Evolutionary conservation across 768 basidiomycete genomes (phyloP).

Genomic region (Lactifluus piperatus): DNA sequence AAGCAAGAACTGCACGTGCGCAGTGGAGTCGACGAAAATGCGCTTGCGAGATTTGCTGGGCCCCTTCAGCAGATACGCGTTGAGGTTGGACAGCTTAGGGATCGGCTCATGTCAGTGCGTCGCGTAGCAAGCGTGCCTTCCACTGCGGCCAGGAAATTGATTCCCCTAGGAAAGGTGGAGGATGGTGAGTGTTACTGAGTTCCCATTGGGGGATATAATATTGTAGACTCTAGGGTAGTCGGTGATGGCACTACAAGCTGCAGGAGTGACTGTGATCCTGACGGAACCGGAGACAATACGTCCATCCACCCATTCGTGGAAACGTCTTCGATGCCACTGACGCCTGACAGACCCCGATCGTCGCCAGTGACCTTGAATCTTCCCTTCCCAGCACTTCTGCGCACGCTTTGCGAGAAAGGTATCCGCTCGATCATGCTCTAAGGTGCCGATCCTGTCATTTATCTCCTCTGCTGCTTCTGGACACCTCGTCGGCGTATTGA

Average conservation of each 20-base stretch:
- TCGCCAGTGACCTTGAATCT: slow-evolving; percentile 29
- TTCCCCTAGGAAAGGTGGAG: too few species aligned
- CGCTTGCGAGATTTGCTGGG: too few species aligned
- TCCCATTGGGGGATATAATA: too few species aligned
- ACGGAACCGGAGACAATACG: slow-evolving; percentile 29
- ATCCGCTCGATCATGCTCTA: slow-evolving; percentile 88
- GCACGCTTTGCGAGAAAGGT: slow-evolving; percentile 42
- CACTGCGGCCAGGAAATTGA: too few species aligned
- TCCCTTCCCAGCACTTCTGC: slow-evolving; percentile 43
- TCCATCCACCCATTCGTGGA: slow-evolving; percentile 29
- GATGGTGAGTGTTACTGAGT: too few species aligned
- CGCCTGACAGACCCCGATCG: slow-evolving; percentile 7
- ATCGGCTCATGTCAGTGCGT: too few species aligned
- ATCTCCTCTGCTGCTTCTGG: slow-evolving; percentile 27
- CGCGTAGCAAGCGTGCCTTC: too few species aligned
- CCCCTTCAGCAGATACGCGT: too few species aligned
- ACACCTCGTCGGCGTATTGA: slow-evolving; percentile 51
- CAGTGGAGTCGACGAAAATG: too few species aligned
- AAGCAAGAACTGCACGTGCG: too few species aligned
- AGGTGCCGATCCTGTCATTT: slow-evolving; percentile 84
- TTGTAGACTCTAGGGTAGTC: too few species aligned
- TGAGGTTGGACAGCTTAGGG: too few species aligned
- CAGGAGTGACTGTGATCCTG: slow-evolving; percentile 60
- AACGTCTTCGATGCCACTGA: neutral
- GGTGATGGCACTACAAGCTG: slow-evolving; percentile 48